phyloP scores from a whole-genome alignment of 108 stramenopile species.

The Nannochloropsis salina region DNA sequence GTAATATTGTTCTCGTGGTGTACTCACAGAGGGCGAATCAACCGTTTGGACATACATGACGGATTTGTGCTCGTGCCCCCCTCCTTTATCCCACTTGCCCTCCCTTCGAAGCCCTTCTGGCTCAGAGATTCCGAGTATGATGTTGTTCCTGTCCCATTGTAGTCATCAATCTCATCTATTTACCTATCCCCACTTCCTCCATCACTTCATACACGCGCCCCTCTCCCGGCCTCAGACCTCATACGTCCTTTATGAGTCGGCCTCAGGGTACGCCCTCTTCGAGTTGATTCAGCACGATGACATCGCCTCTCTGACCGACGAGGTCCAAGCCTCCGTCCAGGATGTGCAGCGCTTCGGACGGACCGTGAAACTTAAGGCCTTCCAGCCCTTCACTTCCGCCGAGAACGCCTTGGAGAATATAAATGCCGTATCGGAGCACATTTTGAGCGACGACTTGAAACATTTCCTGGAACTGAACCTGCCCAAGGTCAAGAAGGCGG shows the following conservation, averaged over 20 bases:
- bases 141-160: too few species aligned
- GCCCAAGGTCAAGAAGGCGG: conserved; percentile 73
- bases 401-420: conserved; percentile 64
- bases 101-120: neutral
- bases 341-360: conserved; percentile 83
- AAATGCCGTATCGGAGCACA: conserved; percentile 59
- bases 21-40: too few species aligned
- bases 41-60: too few species aligned
- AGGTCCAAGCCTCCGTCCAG: conserved; percentile 62
- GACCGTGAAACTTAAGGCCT: conserved; percentile 91
- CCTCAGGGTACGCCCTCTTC: conserved; percentile 96
- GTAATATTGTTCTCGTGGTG: too few species aligned
- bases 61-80: neutral
- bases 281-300: conserved; percentile 94
- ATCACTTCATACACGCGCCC: neutral
- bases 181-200: neutral
- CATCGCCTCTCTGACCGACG: conserved; percentile 61
- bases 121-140: too few species aligned
- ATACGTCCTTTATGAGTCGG: conserved; percentile 84
- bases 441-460: conserved; percentile 62
- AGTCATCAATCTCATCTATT: neutral
- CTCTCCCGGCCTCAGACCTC: conserved; percentile 42
- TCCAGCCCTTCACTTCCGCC: conserved; percentile 87
- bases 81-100: neutral
- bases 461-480: conserved; percentile 89